Evolutionary conservation across 176 grass and related monocot genomes (phyloP).

Genomic region (Lolium multiflorum): DNA sequence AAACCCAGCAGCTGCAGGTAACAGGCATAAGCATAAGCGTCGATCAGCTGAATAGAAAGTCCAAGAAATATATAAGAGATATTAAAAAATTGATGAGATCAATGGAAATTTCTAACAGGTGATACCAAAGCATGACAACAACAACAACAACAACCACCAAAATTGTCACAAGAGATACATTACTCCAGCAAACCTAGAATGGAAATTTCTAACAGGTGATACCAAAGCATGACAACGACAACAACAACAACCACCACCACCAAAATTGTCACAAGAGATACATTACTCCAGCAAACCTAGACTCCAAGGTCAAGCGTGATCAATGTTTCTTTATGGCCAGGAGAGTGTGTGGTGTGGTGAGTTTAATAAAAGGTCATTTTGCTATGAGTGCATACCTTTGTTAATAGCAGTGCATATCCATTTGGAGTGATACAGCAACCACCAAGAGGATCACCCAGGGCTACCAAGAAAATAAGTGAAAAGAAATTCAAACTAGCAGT

Average conservation of each 20-base stretch:
- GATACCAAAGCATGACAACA: constrained; percentile 36
- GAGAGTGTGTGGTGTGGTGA: constrained; percentile 17
- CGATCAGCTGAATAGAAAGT: constrained; percentile 13
- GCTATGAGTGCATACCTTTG: constrained; percentile 65
- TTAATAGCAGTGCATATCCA: constrained; percentile 82
- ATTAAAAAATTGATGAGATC: constrained; percentile 14
- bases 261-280: background rate
- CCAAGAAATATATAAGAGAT: constrained; percentile 27
- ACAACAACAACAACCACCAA: background rate
- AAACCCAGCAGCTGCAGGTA: constrained; percentile 73
- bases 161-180: background rate
- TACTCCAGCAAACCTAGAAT: constrained; percentile 21
- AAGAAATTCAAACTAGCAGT: constrained; percentile 31
- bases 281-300: constrained; percentile 9
- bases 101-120: background rate
- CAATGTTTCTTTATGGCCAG: background rate
- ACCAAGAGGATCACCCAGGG: constrained; percentile 93
- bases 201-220: constrained; percentile 5
- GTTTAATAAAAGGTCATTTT: constrained; percentile 15
- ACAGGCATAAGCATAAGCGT: constrained; percentile 22
- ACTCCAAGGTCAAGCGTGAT: constrained; percentile 23
- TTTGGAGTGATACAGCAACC: constrained; percentile 91
- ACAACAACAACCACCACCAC: background rate
- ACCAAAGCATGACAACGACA: constrained; percentile 27
- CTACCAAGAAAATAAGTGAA: constrained; percentile 42